Evolutionary conservation across 495 filamentous ascomycete species (phyloP).

Genomic region (Aspergillus egyptiacus): DNA sequence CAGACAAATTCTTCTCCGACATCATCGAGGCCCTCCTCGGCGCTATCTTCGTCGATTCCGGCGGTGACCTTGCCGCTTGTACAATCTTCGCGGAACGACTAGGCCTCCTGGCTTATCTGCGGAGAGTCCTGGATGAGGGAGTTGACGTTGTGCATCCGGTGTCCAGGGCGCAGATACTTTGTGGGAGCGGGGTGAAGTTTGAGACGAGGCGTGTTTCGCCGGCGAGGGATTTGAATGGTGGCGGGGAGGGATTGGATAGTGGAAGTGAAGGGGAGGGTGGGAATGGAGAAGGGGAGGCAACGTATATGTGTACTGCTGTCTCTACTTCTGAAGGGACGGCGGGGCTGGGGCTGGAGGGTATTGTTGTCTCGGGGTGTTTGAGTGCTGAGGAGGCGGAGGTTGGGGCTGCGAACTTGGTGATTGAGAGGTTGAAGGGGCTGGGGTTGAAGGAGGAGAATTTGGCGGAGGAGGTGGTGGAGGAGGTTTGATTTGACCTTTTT

Average conservation of each 20-base stretch:
- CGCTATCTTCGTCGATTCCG: constrained; percentile 78
- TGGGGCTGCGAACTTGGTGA: constrained; percentile 18
- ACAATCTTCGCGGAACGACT: constrained; percentile 52
- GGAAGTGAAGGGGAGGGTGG: not conserved
- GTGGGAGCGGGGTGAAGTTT: constrained; percentile 25
- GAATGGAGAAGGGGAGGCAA: constrained; percentile 3
- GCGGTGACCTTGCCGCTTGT: constrained; percentile 53
- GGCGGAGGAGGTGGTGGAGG: not conserved
- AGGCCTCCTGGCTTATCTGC: constrained; percentile 59
- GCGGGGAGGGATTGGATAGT: not conserved
- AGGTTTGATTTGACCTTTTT: no score
- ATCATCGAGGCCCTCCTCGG: constrained; percentile 76
- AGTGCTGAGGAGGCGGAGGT: constrained; percentile 28
- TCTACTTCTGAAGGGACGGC: not conserved
- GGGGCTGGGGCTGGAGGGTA: constrained; percentile 5
- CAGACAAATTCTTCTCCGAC: constrained; percentile 82
- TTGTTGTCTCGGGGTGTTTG: constrained; percentile 15
- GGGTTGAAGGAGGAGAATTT: not conserved
- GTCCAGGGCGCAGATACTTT: constrained; percentile 57
- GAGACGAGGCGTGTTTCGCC: not conserved
- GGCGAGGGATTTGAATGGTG: not conserved
- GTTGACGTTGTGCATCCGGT: constrained; percentile 71
- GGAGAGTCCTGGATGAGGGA: constrained; percentile 50
- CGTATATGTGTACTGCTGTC: constrained; percentile 4
- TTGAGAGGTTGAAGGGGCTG: constrained; percentile 12